Evolutionary conservation across 306 rosid genomes (phyloP), one percentile per base, ranked within the genome.

Genomic region (Prunus davidiana): DNA sequence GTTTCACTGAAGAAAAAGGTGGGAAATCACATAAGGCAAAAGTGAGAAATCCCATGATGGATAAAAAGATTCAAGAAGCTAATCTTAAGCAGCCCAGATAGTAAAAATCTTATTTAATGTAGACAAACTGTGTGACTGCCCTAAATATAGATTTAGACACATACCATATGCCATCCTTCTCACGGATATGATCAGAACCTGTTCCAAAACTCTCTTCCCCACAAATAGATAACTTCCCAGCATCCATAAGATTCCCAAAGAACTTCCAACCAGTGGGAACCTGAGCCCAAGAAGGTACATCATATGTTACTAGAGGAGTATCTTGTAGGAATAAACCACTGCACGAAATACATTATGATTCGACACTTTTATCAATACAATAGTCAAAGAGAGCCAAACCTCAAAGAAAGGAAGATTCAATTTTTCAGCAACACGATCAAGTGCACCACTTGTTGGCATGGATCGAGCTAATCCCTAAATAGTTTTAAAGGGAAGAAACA

Each of bases 121-220:
- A 50, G 54, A 8, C 28, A 61, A 75, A 16, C 5, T 6, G 46
- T 54, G 45, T 10, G 49, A 73, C 54, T 27, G 64, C 62, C 68
- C 22, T 22, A 69, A 82, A 18, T 49, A 76, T 19, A 71, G 12
- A 72, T 79, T 76, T 28, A 82, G 83, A 79, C 32, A 79, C 62
- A 75, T 91, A 96, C 98, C 99, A 96, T 82, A 96, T 88, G 78
- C 99, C 99, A 41, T 96, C 99, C 84, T 96, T 96, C 88, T 96
- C 99, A 18, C 99, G 99, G 80, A 96, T 96, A 78, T 96, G 99
- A 82, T 96, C 99, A 12, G 99, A 96, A 67, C 98, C 98, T 46
- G 98, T 96, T 86, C 99, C 97, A 27, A 96, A 96, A 79, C 99
- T 96, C 86, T 96, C 99, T 82, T 96, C 99, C 66, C 99, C 99